Evolutionary conservation across 2,329 filamentous ascomycete genomes (phyloP).

Genomic region (Neurospora sp.): DNA sequence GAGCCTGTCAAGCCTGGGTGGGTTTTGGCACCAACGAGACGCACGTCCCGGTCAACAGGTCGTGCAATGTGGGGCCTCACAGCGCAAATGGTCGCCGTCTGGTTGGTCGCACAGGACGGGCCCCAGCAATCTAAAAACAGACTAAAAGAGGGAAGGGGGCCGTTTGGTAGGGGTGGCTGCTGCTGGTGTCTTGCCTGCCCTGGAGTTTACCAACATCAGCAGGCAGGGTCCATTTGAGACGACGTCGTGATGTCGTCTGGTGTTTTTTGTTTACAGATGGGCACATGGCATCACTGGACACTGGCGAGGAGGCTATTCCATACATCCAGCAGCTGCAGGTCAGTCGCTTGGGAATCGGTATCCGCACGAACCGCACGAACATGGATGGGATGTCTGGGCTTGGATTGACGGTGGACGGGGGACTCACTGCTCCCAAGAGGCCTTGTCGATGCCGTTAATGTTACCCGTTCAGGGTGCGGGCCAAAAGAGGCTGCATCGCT

Average conservation of each 20-base stretch:
- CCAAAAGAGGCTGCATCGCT: neutral
- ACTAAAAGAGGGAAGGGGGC: constrained; percentile 3
- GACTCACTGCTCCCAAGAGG: neutral
- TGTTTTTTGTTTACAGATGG: constrained; percentile 1
- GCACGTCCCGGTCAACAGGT: neutral
- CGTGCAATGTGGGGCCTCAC: constrained; percentile 3
- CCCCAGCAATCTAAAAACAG: constrained; percentile 12
- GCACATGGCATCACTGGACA: neutral
- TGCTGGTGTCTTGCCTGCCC: neutral
- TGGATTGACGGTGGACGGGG: neutral
- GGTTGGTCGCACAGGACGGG: constrained; percentile 13
- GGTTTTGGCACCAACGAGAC: neutral
- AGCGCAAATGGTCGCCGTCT: constrained; percentile 11
- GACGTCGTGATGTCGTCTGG: neutral
- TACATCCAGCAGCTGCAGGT: neutral
- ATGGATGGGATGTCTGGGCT: constrained; percentile 1
- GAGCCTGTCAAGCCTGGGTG: neutral
- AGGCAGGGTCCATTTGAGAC: neutral
- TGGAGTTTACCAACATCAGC: neutral
- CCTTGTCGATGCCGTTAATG: neutral
- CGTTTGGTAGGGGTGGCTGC: neutral
- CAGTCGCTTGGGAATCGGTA: neutral
- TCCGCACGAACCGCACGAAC: neutral
- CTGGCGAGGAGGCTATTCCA: neutral
- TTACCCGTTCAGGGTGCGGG: neutral